Percentiles rank a stretch among this genome's conserved stretches.
Evolutionary conservation across 495 filamentous ascomycete genomes (phyloP).

Genomic region (Glarea lozoyensis): DNA sequence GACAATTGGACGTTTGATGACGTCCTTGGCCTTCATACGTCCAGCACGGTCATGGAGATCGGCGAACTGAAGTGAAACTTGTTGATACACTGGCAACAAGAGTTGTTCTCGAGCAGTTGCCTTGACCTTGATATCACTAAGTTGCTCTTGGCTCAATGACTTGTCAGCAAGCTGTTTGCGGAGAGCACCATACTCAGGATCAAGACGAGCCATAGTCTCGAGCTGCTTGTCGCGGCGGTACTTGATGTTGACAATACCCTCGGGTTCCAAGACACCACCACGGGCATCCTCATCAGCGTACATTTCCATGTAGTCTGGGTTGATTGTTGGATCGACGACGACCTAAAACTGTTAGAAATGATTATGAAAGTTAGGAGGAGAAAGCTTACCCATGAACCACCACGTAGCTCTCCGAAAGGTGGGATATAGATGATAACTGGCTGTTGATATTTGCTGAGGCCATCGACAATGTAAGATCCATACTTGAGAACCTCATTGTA

Average conservation of each 20-base stretch:
- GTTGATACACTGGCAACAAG: slow-evolving; percentile 83
- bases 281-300: slow-evolving; percentile 95
- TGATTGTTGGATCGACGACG: slow-evolving; percentile 97
- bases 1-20: slow-evolving; percentile 71
- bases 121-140: slow-evolving; percentile 69
- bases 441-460: slow-evolving; percentile 96
- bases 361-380: background rate
- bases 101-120: slow-evolving; percentile 82
- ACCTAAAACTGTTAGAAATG: slow-evolving; percentile 40
- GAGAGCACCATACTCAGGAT: slow-evolving; percentile 71
- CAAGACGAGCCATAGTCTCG: slow-evolving; percentile 93
- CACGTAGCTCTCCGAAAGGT: slow-evolving; percentile 91
- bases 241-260: slow-evolving; percentile 98
- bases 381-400: slow-evolving; percentile 80
- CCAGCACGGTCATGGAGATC: slow-evolving; percentile 96
- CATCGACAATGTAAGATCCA: slow-evolving; percentile 96
- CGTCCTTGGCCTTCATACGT: slow-evolving; percentile 95
- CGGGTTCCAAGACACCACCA: slow-evolving; percentile 94
- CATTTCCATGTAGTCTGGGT: slow-evolving; percentile 96
- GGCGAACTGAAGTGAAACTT: slow-evolving; percentile 90
- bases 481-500: slow-evolving; percentile 99
- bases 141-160: slow-evolving; percentile 60
- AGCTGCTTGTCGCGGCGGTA: slow-evolving; percentile 96
- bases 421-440: slow-evolving; percentile 98
- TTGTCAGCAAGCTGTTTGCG: slow-evolving; percentile 66